Base-by-base conservation (phyloP, 2,329 filamentous ascomycete genomes). In the Nannizziopsis barbatae region DNA sequence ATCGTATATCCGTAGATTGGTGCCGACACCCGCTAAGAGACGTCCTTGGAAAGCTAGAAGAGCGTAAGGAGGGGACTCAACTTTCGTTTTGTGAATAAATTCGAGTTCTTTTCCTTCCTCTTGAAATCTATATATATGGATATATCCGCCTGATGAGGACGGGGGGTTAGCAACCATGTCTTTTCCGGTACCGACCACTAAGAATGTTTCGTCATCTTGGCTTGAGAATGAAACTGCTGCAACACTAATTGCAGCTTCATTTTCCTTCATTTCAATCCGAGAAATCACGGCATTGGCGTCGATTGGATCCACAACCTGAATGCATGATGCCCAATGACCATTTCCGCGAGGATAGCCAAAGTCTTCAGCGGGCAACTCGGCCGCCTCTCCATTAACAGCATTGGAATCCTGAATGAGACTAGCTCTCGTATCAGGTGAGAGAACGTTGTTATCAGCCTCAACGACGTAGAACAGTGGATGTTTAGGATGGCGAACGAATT, bases 41-140 rank as follows among this genome's bases (percentile, higher is more conserved):
- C 85, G 84, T 27, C 93, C 93, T 64, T 96, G 90, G 72, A 98
- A 99, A 2, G 80, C 75, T n/a, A 92, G 72, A 12, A 98, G 74
- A n/a, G 92, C 90, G 58, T 87, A 80, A 1, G 93, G 87, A 1
- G 90, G 89, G 55, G 88, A 82, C 56, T 93, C 86, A 5, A 95
- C 77, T 59, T 88, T 87, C 0, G 93, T 98, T 66, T 95, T 95
- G 69, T 98, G 92, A 53, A 95, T 89, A 50, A 96, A 92, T 60
- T 95, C 86, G 12, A 98, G 76, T 58, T 87, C 81, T 48, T 80
- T 81, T n/a, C 93, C 93, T 53, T 87, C 80, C 42, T 93, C 84
- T 45, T 84, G 78, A 64, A 98, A 86, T 37, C 87, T 81, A 66
- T 95, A 98, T 20, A 96, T 84, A 59, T 95, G 86, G 32, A 98